Base-by-base conservation (phyloP, 139 green algal species). In the Chlorella sp. region DNA sequence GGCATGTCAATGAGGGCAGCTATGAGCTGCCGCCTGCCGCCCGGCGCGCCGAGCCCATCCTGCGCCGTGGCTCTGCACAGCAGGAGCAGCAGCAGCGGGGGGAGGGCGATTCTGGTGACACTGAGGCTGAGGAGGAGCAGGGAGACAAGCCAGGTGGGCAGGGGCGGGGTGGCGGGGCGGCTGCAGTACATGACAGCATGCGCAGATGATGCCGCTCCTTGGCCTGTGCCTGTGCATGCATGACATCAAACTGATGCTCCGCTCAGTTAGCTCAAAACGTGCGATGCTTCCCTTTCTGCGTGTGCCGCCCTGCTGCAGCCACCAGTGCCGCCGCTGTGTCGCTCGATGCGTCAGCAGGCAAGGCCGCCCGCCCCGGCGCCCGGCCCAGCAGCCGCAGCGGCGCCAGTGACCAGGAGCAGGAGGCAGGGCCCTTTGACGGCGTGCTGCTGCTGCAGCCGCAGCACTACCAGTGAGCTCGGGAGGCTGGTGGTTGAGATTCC, bases 1-100 rank as follows among this genome's bases (percentile, higher is more conserved):
- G 90, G 90, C 78, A 88, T 68, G 72, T 93, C 15, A 83, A 93
- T 62, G 20, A 91, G 28, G 75, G 78, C 28, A n/a, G 18, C 6
- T 83, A 64, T 28, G 56, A 74, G 62, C 78, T 74, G 78, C 78
- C 63, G 30, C 6, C 28, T 15, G 38, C 25, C 15, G 78, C 78
- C n/a, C n/a, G 63, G 5, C 38, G 17, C 13, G 12, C 16, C 28
- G 11, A 62, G 41, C 78, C 78, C 30, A 75, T 83, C 63, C 78
- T 83, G 63, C 44, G 44, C 23, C 70, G 39, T 0, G 25, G 26
- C 11, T 12, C 6, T 4, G 39, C 70, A 4, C 21, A 75, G 36
- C 13, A 15, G 36, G 23, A 23, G n/a, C 1, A 44, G 1, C n/a
- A 75, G 69, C 12, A 55, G 21, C 21, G 38, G 63, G 63, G 5